A percentile compares a stretch with the other conserved stretches of the same genome.
These are phyloP conservation scores for Candida neerlandica DNA, from an alignment of 1,139 yeast genomes.

Conservation along the genomic window DNA sequence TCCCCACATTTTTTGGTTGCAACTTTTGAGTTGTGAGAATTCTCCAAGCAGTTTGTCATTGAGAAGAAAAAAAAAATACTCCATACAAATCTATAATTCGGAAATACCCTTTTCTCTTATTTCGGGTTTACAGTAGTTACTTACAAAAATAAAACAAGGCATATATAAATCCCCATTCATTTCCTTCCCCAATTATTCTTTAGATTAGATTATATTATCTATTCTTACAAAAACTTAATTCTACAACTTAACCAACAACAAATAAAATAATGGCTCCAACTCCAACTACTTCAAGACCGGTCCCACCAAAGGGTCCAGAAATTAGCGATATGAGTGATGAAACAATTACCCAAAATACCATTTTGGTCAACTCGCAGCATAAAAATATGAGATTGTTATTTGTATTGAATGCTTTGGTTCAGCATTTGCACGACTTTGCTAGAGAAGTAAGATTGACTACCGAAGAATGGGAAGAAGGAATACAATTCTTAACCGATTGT, in stretches of 20 bases:
- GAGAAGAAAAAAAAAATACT: neutral
- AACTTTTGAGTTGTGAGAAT: neutral
- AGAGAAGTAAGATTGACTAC: slow-evolving; percentile 33
- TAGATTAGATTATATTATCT: too few relatives aligned
- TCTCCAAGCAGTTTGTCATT: neutral
- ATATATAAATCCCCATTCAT: neutral
- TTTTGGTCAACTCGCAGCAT: slow-evolving; percentile 28
- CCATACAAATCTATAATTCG: neutral
- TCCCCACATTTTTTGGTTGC: slow-evolving; percentile 1
- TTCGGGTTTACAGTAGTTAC: neutral
- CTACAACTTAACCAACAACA: neutral
- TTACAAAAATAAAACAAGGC: neutral
- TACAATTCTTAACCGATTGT: slow-evolving; percentile 28
- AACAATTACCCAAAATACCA: slow-evolving; percentile 30
- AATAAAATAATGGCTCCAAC: slow-evolving; percentile 5
- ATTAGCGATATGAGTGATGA: slow-evolving; percentile 29
- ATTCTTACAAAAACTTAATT: neutral
- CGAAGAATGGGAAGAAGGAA: slow-evolving; percentile 35
- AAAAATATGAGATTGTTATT: slow-evolving; percentile 25
- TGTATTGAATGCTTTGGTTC: slow-evolving; percentile 27
- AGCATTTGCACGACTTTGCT: slow-evolving; percentile 35
- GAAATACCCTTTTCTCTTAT: neutral
- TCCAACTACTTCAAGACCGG: neutral
- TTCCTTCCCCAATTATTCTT: neutral
- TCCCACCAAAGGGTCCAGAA: slow-evolving; percentile 8